Evolutionary conservation across 140 eudicot genomes (phyloP).

Genomic region (Stevia rebaudiana): DNA sequence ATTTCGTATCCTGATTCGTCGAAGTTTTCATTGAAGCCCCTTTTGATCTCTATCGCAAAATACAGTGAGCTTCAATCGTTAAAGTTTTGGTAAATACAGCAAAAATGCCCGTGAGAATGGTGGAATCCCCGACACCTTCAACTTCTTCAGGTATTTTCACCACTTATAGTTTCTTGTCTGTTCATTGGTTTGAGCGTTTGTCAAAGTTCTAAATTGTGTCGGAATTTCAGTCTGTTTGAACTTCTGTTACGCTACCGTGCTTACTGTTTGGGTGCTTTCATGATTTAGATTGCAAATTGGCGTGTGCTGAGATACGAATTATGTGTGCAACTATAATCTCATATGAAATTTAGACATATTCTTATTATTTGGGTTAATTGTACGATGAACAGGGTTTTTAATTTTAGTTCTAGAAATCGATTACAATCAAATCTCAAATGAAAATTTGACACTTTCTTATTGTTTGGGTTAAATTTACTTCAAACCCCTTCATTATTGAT

Average conservation of each 20-base stretch:
- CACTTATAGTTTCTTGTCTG: neutral
- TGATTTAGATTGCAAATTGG: neutral
- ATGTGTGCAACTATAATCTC: neutral
- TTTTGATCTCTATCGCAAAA: constrained; percentile 22
- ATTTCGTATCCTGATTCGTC: constrained; percentile 2
- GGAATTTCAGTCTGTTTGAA: neutral
- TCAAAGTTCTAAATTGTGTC: neutral
- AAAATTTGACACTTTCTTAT: neutral
- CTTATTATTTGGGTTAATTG: too few relatives aligned
- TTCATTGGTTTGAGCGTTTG: neutral
- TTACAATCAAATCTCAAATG: neutral
- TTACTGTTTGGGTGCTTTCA: constrained; percentile 11
- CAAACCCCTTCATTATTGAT: neutral
- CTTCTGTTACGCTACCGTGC: constrained; percentile 1
- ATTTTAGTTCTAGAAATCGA: neutral
- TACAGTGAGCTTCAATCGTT: constrained; percentile 4
- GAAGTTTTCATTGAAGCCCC: neutral
- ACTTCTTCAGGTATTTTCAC: constrained; percentile 30
- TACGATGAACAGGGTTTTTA: neutral
- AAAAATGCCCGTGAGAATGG: constrained; percentile 41
- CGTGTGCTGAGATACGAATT: neutral
- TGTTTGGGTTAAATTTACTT: neutral
- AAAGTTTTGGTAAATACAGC: constrained; percentile 4
- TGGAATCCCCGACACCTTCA: constrained; percentile 34
- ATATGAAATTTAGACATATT: too few relatives aligned